These are phyloP conservation scores for Pisolithus sp. DNA, from an alignment of 768 basidiomycete species.

Conservation along the genomic window DNA sequence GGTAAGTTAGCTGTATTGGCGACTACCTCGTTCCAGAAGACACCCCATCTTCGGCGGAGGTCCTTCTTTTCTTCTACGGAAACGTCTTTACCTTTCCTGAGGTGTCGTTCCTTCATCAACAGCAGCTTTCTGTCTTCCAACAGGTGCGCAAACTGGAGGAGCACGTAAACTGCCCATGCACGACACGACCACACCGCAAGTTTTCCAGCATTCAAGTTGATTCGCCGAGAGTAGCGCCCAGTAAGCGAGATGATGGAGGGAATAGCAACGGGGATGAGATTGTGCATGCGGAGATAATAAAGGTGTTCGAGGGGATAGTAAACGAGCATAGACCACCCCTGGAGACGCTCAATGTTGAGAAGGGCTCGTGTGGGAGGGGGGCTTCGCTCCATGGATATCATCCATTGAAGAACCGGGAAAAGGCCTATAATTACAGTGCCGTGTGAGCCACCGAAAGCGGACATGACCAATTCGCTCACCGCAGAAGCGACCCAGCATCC, in stretches of 20 bases:
- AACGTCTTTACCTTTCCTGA: slow-evolving; percentile 54
- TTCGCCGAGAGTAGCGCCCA: slow-evolving; percentile 34
- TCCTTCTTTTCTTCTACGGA: slow-evolving; percentile 50
- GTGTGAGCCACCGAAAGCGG: background rate
- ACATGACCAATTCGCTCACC: slow-evolving; percentile 39
- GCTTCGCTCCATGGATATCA: slow-evolving; percentile 65
- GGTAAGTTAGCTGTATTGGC: slow-evolving; percentile 77
- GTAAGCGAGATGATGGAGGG: slow-evolving; percentile 40
- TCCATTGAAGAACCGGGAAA: slow-evolving; percentile 76
- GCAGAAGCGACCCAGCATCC: slow-evolving; percentile 74
- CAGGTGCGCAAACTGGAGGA: slow-evolving; percentile 71
- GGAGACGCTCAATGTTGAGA: slow-evolving; percentile 72
- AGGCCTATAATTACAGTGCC: slow-evolving; percentile 42
- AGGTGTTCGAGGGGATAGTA: slow-evolving; percentile 80
- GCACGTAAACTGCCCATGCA: slow-evolving; percentile 74
- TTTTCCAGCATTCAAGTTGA: slow-evolving; percentile 39
- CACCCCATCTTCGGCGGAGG: slow-evolving; percentile 52
- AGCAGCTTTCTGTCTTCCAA: slow-evolving; percentile 61
- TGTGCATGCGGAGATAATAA: slow-evolving; percentile 56
- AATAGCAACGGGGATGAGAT: slow-evolving; percentile 52
- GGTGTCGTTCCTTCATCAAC: slow-evolving; percentile 43
- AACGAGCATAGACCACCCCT: slow-evolving; percentile 65
- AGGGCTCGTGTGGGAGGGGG: slow-evolving; percentile 65
- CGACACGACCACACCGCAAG: slow-evolving; percentile 70
- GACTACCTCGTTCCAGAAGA: slow-evolving; percentile 65